Percentiles rank a stretch among this genome's conserved stretches.
Evolutionary conservation across 192 early-diverging fungal genomes (phyloP).

Genomic region (Tieghemiomyces parasiticus): DNA sequence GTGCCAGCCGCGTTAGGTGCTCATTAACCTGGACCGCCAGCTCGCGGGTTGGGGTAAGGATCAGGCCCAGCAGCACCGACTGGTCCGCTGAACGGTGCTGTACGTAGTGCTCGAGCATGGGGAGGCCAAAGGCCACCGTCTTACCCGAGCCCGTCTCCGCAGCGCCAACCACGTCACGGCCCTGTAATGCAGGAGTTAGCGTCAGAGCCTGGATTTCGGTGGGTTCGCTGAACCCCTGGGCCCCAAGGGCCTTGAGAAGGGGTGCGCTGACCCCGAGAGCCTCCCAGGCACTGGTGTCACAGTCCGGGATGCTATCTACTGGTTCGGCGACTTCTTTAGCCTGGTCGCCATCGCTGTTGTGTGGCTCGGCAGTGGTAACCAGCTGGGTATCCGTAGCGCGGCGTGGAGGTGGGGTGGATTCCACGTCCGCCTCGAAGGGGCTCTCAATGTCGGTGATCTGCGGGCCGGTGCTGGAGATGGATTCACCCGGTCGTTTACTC

Average conservation of each 20-base stretch:
- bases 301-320: too few species aligned
- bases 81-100: constrained; percentile 18
- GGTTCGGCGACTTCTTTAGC: too few species aligned
- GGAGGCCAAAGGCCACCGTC: constrained; percentile 90
- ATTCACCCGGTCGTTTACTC: background rate
- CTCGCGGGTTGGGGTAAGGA: constrained; percentile 89
- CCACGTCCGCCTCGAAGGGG: constrained; percentile 10
- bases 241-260: constrained; percentile 50
- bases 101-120: constrained; percentile 63
- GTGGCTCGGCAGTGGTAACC: too few species aligned
- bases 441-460: constrained; percentile 9
- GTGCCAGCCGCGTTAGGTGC: constrained; percentile 44
- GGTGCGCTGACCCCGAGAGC: constrained; percentile 33
- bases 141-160: constrained; percentile 94
- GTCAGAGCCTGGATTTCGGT: constrained; percentile 79
- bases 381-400: too few species aligned
- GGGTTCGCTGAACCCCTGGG: constrained; percentile 55
- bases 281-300: constrained; percentile 45
- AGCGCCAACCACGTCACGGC: constrained; percentile 77
- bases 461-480: constrained; percentile 7
- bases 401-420: constrained; percentile 36
- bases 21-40: constrained; percentile 89
- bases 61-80: constrained; percentile 35
- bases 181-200: constrained; percentile 49
- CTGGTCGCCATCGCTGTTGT: too few species aligned